These are phyloP conservation scores for Neofusicoccum cordaticola DNA, from an alignment of 2,329 filamentous ascomycete genomes.

Conservation along the genomic window DNA sequence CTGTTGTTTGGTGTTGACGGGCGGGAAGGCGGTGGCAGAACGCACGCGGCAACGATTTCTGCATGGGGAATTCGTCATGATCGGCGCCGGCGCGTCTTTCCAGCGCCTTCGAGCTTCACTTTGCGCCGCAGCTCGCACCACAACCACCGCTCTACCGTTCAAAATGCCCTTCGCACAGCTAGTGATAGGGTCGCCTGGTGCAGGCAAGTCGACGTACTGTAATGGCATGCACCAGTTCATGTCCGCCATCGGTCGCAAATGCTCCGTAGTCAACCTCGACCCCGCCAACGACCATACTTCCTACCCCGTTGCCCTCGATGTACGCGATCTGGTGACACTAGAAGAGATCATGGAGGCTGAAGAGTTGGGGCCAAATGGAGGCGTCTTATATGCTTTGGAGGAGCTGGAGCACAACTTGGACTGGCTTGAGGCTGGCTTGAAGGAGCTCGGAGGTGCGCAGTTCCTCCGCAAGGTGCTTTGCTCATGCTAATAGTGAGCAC, in stretches of 20 bases:
- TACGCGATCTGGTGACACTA: constrained; percentile 81
- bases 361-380: constrained; percentile 86
- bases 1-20: constrained; percentile 10
- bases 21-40: constrained; percentile 15
- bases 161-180: constrained; percentile 67
- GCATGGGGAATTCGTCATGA: constrained; percentile 2
- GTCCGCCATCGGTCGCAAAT: constrained; percentile 89
- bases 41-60: background rate
- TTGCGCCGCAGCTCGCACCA: background rate
- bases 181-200: constrained; percentile 88
- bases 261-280: constrained; percentile 93
- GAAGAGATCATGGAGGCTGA: constrained; percentile 96
- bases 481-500: background rate
- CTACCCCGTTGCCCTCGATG: constrained; percentile 87
- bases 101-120: constrained; percentile 7
- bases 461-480: constrained; percentile 18
- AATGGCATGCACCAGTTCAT: constrained; percentile 99
- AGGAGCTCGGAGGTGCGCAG: constrained; percentile 62
- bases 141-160: constrained; percentile 1
- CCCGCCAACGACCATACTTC: constrained; percentile 91
- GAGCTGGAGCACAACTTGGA: constrained; percentile 92
- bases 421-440: constrained; percentile 81
- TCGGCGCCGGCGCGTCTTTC: constrained; percentile 15
- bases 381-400: constrained; percentile 88
- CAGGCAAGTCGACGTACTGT: constrained; percentile 96